Percentiles rank a stretch among this genome's conserved stretches.
phyloP scores from a whole-genome alignment of 257 asterid species.

The Primulina eburnea region DNA sequence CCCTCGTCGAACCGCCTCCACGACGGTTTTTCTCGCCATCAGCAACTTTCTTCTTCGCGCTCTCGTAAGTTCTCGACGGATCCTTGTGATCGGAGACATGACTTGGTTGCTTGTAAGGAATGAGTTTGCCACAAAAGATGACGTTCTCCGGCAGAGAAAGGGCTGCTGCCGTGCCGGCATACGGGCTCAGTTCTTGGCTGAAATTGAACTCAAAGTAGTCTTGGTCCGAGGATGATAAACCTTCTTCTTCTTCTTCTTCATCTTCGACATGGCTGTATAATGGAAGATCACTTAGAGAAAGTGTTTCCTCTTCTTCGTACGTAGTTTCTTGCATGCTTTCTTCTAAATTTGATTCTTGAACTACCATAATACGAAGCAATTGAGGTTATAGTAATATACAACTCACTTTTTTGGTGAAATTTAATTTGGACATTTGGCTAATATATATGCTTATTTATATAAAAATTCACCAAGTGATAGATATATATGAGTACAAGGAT shows the following conservation, averaged over 20 bases:
- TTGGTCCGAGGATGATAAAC: slow-evolving; percentile 39
- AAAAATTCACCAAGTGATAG: slow-evolving; percentile 7
- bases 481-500: not conserved
- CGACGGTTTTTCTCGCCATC: slow-evolving; percentile 10
- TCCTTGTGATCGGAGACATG: slow-evolving; percentile 2
- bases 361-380: slow-evolving; percentile 13
- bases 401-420: slow-evolving; percentile 13
- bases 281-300: slow-evolving; percentile 64
- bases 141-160: slow-evolving; percentile 24
- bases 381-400: not conserved
- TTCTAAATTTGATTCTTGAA: slow-evolving; percentile 28
- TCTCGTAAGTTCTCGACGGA: not conserved
- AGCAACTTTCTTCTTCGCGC: slow-evolving; percentile 12
- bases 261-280: slow-evolving; percentile 34
- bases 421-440: slow-evolving; percentile 16
- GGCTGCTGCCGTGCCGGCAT: not conserved
- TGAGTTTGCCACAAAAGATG: not conserved
- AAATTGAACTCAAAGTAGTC: slow-evolving; percentile 40
- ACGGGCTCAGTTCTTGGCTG: slow-evolving; percentile 34
- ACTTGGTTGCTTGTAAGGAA: slow-evolving; percentile 23
- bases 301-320: slow-evolving; percentile 58
- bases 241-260: slow-evolving; percentile 35
- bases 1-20: slow-evolving; percentile 8
- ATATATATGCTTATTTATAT: slow-evolving; percentile 17
- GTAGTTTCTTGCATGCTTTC: slow-evolving; percentile 24